Conservation (phyloP, 2,329 filamentous ascomycete species). For the Tolypocladium paradoxum region DNA sequence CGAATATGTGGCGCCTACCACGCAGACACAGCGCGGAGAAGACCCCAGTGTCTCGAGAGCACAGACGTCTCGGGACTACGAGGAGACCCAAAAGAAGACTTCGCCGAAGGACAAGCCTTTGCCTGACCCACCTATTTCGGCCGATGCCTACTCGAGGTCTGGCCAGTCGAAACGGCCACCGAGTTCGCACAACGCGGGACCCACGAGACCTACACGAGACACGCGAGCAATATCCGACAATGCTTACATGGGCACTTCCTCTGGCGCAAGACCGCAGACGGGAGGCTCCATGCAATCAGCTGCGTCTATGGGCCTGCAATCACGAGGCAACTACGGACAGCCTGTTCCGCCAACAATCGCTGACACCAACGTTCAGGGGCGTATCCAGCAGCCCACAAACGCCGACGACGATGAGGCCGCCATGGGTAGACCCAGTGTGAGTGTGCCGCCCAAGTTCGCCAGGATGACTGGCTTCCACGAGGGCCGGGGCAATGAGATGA, state of each 20-base stretch:
- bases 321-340: slow-evolving; percentile 69
- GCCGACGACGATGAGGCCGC: slow-evolving; percentile 60
- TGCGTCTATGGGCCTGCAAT: slow-evolving; percentile 50
- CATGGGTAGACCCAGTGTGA: slow-evolving; percentile 51
- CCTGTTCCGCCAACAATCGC: slow-evolving; percentile 80
- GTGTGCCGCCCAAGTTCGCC: slow-evolving; percentile 47
- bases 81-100: slow-evolving; percentile 15
- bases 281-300: slow-evolving; percentile 68
- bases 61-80: slow-evolving; percentile 33
- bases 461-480: slow-evolving; percentile 47
- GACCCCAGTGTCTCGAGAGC: slow-evolving; percentile 14
- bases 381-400: slow-evolving; percentile 64
- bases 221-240: slow-evolving; percentile 28
- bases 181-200: slow-evolving; percentile 29
- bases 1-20: slow-evolving; percentile 89
- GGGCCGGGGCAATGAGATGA: slow-evolving; percentile 31
- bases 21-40: slow-evolving; percentile 66
- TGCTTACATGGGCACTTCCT: slow-evolving; percentile 33
- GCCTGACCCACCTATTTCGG: slow-evolving; percentile 42
- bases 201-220: slow-evolving; percentile 17
- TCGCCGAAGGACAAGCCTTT: slow-evolving; percentile 44
- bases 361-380: slow-evolving; percentile 78
- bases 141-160: slow-evolving; percentile 30
- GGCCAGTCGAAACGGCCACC: slow-evolving; percentile 31
- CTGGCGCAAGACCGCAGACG: slow-evolving; percentile 58